A percentile compares a stretch with the other conserved stretches of the same genome.
Evolutionary conservation across 257 asterid species (phyloP).

Genomic region (Nicotiana tomentosiformis): DNA sequence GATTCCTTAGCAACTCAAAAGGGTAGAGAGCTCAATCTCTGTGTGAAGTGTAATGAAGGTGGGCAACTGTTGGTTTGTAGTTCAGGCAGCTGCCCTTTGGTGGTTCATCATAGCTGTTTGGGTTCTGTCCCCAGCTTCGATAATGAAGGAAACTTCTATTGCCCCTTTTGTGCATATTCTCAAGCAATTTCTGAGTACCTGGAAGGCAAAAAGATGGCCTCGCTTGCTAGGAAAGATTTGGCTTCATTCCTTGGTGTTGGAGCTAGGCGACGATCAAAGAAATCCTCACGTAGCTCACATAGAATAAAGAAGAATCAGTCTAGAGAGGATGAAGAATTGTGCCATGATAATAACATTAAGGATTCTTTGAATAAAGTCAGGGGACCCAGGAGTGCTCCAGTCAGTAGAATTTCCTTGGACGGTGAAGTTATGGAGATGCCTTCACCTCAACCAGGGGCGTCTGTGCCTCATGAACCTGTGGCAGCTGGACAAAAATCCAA

Average conservation of each 20-base stretch:
- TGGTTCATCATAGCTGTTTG: slow-evolving; percentile 61
- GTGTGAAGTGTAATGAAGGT: slow-evolving; percentile 46
- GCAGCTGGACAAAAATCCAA: background rate
- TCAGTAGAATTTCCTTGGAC: background rate
- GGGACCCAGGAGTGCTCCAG: background rate
- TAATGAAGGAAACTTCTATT: slow-evolving; percentile 35
- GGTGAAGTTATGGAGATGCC: background rate
- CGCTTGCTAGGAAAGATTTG: slow-evolving; percentile 46
- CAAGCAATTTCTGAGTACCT: slow-evolving; percentile 43
- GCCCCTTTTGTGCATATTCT: slow-evolving; percentile 77
- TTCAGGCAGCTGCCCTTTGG: slow-evolving; percentile 38
- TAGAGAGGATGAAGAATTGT: background rate
- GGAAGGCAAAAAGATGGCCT: slow-evolving; percentile 34
- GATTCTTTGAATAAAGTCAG: slow-evolving; percentile 4
- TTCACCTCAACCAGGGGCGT: background rate
- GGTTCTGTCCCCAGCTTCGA: slow-evolving; percentile 37
- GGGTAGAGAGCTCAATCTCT: slow-evolving; percentile 29
- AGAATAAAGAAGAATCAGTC: slow-evolving; percentile 3
- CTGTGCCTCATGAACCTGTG: background rate
- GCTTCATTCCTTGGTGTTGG: slow-evolving; percentile 31
- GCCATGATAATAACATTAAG: background rate
- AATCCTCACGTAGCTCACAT: slow-evolving; percentile 1
- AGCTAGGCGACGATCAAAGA: slow-evolving; percentile 16
- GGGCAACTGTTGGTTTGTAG: slow-evolving; percentile 46
- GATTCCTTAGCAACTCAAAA: slow-evolving; percentile 41